Conservation (phyloP, 148 eudicot genomes). For the Spergularia bocconei region DNA sequence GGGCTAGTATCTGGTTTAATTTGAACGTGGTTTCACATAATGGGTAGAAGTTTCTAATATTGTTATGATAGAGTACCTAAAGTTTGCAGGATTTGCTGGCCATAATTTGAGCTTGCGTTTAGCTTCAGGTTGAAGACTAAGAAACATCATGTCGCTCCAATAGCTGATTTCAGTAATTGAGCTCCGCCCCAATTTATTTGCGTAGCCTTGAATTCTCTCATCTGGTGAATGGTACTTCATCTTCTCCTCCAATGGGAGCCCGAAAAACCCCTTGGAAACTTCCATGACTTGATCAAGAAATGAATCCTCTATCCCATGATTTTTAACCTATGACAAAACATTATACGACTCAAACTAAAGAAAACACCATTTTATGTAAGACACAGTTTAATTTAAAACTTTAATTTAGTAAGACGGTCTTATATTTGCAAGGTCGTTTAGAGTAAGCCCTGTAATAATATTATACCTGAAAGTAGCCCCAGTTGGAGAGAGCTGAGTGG, state of each 20-base stretch:
- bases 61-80: background rate
- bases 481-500: background rate
- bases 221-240: background rate
- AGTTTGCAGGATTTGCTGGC: background rate
- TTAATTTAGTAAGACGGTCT: no score
- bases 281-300: background rate
- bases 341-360: no score
- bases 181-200: no score
- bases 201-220: background rate
- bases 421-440: no score
- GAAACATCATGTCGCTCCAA: background rate
- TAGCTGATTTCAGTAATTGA: background rate
- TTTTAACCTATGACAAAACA: background rate
- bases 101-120: background rate
- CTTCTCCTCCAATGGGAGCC: background rate
- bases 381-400: no score
- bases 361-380: no score
- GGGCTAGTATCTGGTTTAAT: no score
- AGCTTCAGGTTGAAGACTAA: background rate
- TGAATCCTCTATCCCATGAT: background rate
- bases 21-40: no score
- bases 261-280: background rate
- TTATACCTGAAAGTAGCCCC: constrained; percentile 4
- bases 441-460: no score
- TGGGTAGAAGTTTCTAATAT: no score